Percentiles rank a stretch among this genome's conserved stretches.
phyloP scores from a whole-genome alignment of 495 filamentous ascomycete genomes.

The Tuber aestivum region DNA sequence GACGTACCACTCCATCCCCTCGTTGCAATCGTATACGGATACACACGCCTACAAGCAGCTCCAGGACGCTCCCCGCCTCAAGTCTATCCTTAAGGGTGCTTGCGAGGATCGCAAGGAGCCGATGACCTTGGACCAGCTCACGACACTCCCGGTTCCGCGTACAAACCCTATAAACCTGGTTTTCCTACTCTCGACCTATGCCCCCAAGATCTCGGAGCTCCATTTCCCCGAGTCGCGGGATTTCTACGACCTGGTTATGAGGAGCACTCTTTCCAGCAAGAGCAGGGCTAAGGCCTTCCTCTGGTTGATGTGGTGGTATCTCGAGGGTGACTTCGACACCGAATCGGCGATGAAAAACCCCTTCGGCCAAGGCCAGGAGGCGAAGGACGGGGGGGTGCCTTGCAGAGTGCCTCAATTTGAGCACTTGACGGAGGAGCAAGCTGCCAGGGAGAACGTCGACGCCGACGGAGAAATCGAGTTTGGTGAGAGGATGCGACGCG shows the following conservation, averaged over 20 bases:
- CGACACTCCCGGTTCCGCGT: slow-evolving; percentile 59
- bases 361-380: slow-evolving; percentile 70
- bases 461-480: slow-evolving; percentile 77
- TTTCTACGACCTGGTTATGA: slow-evolving; percentile 96
- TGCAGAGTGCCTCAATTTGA: slow-evolving; percentile 79
- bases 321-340: slow-evolving; percentile 88
- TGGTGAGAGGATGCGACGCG: slow-evolving; percentile 74
- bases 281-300: slow-evolving; percentile 85
- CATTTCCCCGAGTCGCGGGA: slow-evolving; percentile 82
- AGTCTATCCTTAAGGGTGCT: slow-evolving; percentile 95
- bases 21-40: slow-evolving; percentile 88
- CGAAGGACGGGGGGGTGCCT: slow-evolving; percentile 56
- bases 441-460: slow-evolving; percentile 82
- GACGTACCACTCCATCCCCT: slow-evolving; percentile 97
- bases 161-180: slow-evolving; percentile 97
- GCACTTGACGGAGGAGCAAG: slow-evolving; percentile 68
- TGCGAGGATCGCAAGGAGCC: slow-evolving; percentile 91
- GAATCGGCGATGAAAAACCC: slow-evolving; percentile 82
- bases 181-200: slow-evolving; percentile 87
- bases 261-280: slow-evolving; percentile 69
- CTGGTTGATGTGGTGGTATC: slow-evolving; percentile 98
- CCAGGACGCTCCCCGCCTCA: slow-evolving; percentile 90
- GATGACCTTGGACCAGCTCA: slow-evolving; percentile 75
- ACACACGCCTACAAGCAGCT: slow-evolving; percentile 95
- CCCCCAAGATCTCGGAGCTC: slow-evolving; percentile 81